Conservation (phyloP, 805 yeast species). For the Wickerhamiella kazuoi region DNA sequence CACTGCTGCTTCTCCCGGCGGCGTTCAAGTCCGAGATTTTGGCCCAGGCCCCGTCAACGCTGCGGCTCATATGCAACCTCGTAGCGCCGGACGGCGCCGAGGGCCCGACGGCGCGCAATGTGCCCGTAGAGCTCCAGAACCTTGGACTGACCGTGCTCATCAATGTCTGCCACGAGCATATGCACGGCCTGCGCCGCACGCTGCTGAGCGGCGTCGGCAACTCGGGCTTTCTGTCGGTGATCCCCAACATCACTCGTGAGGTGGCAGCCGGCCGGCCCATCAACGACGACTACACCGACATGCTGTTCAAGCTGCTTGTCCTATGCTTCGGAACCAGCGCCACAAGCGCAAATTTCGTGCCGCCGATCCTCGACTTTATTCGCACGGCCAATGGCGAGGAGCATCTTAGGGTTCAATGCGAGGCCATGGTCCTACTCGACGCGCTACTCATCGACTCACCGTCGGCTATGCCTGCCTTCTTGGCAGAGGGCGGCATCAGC, state of each 20-base stretch:
- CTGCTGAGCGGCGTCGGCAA: neutral
- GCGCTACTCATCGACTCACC: slow-evolving; percentile 2
- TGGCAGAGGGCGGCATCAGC: neutral
- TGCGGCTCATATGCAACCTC: neutral
- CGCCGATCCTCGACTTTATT: slow-evolving; percentile 1
- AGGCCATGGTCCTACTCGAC: slow-evolving; percentile 3
- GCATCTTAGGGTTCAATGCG: slow-evolving; percentile 2
- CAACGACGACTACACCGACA: neutral
- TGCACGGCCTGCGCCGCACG: neutral
- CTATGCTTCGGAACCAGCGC: neutral
- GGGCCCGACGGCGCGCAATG: neutral
- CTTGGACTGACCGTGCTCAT: neutral
- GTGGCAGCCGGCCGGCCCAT: neutral
- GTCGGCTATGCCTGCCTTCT: neutral
- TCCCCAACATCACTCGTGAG: neutral
- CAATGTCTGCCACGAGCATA: slow-evolving; percentile 1
- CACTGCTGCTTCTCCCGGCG: neutral
- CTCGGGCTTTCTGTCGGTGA: neutral
- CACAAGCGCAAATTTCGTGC: neutral
- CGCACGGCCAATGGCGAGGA: neutral
- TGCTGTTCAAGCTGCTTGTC: slow-evolving; percentile 1
- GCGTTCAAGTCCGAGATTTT: neutral
- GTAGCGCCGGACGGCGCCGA: neutral
- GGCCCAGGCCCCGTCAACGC: neutral
- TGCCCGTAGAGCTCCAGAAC: neutral